phyloP scores from a whole-genome alignment of 345 rosid genomes.

The Gossypium sturtianum region DNA sequence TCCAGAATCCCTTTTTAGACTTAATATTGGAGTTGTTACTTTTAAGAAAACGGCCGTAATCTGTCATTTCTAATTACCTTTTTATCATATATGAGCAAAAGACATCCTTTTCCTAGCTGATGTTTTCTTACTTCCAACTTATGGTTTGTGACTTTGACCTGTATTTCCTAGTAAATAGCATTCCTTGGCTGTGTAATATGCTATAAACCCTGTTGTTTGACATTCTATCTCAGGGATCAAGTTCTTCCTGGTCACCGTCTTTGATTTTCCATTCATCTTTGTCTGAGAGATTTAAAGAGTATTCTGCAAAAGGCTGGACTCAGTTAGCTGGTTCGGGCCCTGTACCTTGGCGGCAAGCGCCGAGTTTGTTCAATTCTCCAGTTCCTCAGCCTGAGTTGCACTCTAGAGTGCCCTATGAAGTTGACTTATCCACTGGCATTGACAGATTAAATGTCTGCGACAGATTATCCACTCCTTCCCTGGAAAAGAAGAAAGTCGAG shows the following conservation, averaged over 20 bases:
- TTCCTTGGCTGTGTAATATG: background rate
- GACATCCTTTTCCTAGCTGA: background rate
- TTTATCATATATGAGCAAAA: background rate
- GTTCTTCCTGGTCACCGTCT: constrained; percentile 42
- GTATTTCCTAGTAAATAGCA: background rate
- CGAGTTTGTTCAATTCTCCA: constrained; percentile 53
- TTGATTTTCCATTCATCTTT: constrained; percentile 34
- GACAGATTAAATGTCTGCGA: constrained; percentile 41
- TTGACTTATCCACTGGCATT: constrained; percentile 39
- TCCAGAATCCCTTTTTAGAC: background rate
- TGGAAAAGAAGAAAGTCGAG: constrained; percentile 52
- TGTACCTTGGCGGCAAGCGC: constrained; percentile 72
- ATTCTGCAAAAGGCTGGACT: constrained; percentile 54
- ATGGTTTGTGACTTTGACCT: background rate
- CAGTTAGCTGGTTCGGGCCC: constrained; percentile 73
- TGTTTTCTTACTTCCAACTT: background rate
- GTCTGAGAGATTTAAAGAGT: constrained; percentile 52
- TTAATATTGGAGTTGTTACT: background rate
- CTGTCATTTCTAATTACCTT: background rate
- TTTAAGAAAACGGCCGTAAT: background rate
- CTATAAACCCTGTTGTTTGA: background rate
- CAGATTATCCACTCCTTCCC: constrained; percentile 34
- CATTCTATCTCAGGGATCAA: constrained; percentile 49
- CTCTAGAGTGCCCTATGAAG: constrained; percentile 41
- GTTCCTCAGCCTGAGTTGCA: constrained; percentile 51